Evolutionary conservation across 1,284 basidiomycete species (phyloP).

Genomic region (Mycosarcoma maydis): DNA sequence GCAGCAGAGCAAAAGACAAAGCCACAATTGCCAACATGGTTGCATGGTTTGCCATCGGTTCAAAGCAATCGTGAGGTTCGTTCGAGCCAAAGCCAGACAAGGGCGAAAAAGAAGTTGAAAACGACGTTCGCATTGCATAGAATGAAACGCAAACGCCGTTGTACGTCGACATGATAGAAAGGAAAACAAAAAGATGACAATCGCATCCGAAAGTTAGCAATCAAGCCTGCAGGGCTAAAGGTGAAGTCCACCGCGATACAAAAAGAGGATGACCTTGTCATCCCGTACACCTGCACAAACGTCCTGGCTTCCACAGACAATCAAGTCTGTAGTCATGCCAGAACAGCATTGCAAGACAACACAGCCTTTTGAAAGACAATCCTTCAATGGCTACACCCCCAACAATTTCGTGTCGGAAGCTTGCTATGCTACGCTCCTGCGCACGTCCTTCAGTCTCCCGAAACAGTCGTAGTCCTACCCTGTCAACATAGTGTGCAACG

Average conservation of each 20-base stretch:
- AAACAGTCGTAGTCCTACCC: neutral
- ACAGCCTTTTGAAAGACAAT: neutral
- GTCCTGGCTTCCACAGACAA: neutral
- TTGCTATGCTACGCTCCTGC: neutral
- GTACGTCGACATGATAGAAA: constrained; percentile 26
- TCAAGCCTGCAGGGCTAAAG: constrained; percentile 14
- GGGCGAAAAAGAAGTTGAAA: constrained; percentile 14
- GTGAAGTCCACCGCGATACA: neutral
- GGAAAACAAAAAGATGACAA: constrained; percentile 26
- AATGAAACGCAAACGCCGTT: constrained; percentile 53
- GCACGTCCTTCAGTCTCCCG: neutral
- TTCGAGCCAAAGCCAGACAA: constrained; percentile 12
- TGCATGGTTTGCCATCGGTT: constrained; percentile 29
- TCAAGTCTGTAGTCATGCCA: neutral
- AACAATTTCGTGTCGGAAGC: neutral
- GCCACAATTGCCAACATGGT: constrained; percentile 10
- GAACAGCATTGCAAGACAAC: neutral
- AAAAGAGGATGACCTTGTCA: constrained; percentile 1
- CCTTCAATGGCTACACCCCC: neutral
- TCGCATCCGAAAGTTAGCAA: constrained; percentile 48
- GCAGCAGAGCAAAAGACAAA: constrained; percentile 38
- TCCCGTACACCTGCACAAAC: neutral
- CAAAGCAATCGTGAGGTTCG: constrained; percentile 26
- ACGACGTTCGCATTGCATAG: constrained; percentile 60
- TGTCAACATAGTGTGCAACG: neutral